phyloP scores from a whole-genome alignment of 2,329 filamentous ascomycete genomes.

The Pseudocercospora macadamiae region DNA sequence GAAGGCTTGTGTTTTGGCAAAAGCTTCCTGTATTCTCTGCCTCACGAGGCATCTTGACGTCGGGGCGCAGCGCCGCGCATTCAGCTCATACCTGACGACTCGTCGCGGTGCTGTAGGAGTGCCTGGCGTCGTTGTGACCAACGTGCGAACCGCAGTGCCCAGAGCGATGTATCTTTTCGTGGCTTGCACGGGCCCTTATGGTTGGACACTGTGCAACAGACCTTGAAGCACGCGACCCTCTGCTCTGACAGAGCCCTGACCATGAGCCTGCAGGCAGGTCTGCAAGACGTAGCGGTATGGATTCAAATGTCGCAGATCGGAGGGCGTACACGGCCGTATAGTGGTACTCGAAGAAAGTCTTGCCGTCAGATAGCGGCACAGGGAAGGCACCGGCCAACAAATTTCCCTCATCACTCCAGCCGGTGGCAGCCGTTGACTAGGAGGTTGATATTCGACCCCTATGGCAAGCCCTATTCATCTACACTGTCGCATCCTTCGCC shows the following conservation, averaged over 20 bases:
- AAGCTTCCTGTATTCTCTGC: constrained; percentile 2
- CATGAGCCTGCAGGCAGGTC: neutral
- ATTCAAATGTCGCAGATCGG: too few species aligned
- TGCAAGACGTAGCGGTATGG: too few species aligned
- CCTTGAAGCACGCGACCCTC: neutral
- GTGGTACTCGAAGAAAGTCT: too few species aligned
- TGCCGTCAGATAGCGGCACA: too few species aligned
- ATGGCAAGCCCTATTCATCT: too few species aligned
- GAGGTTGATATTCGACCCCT: too few species aligned
- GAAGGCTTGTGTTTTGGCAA: constrained; percentile 4
- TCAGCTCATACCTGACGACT: neutral
- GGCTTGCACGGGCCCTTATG: neutral
- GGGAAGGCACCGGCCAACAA: too few species aligned
- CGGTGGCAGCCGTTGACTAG: too few species aligned
- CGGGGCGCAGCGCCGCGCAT: neutral
- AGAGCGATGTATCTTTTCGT: neutral
- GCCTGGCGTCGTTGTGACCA: neutral
- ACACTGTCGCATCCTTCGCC: too few species aligned
- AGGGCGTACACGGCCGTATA: too few species aligned
- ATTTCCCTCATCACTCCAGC: too few species aligned
- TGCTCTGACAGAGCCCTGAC: neutral
- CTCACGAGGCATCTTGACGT: neutral
- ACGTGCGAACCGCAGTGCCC: neutral
- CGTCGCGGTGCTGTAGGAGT: neutral
- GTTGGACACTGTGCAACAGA: neutral